phyloP scores from a whole-genome alignment of 1,284 basidiomycete genomes.

The Afroboletus lepidellus region DNA sequence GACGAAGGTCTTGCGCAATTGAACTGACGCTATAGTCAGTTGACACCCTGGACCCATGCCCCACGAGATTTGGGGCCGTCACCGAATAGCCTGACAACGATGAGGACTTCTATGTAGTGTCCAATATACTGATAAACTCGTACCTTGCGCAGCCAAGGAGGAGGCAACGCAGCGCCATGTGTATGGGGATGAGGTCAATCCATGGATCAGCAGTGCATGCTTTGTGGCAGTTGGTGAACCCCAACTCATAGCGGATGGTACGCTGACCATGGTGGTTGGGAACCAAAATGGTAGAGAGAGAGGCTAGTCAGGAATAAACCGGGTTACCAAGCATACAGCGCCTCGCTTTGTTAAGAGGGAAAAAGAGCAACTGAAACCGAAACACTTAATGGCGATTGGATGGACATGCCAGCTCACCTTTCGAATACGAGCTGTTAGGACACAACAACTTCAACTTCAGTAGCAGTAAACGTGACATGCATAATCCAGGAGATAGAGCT shows the following conservation, averaged over 20 bases:
- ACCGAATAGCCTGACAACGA: slow-evolving; percentile 23
- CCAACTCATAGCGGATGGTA: slow-evolving; percentile 19
- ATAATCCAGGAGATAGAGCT: too few relatives aligned
- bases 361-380: too few relatives aligned
- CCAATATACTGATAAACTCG: background rate
- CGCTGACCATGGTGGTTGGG: slow-evolving; percentile 5
- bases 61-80: slow-evolving; percentile 25
- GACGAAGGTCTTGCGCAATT: background rate
- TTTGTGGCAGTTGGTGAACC: slow-evolving; percentile 15
- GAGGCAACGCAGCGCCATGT: slow-evolving; percentile 23
- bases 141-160: slow-evolving; percentile 21
- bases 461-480: too few relatives aligned
- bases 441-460: too few relatives aligned
- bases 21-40: slow-evolving; percentile 15
- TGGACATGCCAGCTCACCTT: too few relatives aligned
- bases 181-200: slow-evolving; percentile 22
- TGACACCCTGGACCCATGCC: slow-evolving; percentile 19
- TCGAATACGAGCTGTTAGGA: too few relatives aligned
- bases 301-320: too few relatives aligned
- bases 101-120: background rate
- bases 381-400: too few relatives aligned
- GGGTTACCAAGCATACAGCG: too few relatives aligned
- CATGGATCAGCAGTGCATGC: slow-evolving; percentile 24
- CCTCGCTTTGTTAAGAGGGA: too few relatives aligned
- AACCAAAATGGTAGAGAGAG: background rate